Base-by-base conservation (phyloP, 2,329 filamentous ascomycete species). In the Mariannaea sp. region DNA sequence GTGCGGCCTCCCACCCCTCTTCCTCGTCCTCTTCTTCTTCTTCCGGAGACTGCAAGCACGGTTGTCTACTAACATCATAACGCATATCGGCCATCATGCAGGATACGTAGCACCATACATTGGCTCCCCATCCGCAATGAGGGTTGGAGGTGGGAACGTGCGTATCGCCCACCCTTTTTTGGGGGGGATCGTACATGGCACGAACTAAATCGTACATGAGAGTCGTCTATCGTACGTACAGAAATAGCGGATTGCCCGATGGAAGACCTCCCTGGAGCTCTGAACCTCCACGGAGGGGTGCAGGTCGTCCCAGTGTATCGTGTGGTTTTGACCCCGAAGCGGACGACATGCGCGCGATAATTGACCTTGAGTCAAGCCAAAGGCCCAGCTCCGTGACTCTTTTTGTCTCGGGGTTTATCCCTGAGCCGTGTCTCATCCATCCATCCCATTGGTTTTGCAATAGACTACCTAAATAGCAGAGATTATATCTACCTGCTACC, bases 211-310 rank as follows among this genome's bases (percentile, higher is more conserved):
- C 45, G 45, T 49, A 49, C 47, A 49, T 49, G 47, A 32, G 45
- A 30, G 45, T 54, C 51, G 51, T 54, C 51, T 54, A 54, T 54
- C 51, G 45, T 49, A 49, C 51, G 40, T 54, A 48, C 51, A 49
- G 51, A 27, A 35, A 41, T 49, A 43, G 33, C 40, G 45, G 45
- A 54, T 54, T 41, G 51, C 41, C 51, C 51, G 51, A 54, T 49
- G 39, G 47, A 13, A 39, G 16, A 19, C 24, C 36, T 48, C 36
- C 27, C 29, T 33, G 45, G 33, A 33, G 38, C 45, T 47, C 26
- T 38, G n/a, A 14, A 14, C 14, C 33, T 36, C 33, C 33, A 36
- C 33, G 19, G 22, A 22, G 17, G n/a, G 36, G 19, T 39, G 36
- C 20, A 24, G 36, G 36, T 24, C 36, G 19, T n/a, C n/a, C n/a